Base-by-base conservation (phyloP, 768 basidiomycete genomes). In the Xerocomellus chrysenteron region DNA sequence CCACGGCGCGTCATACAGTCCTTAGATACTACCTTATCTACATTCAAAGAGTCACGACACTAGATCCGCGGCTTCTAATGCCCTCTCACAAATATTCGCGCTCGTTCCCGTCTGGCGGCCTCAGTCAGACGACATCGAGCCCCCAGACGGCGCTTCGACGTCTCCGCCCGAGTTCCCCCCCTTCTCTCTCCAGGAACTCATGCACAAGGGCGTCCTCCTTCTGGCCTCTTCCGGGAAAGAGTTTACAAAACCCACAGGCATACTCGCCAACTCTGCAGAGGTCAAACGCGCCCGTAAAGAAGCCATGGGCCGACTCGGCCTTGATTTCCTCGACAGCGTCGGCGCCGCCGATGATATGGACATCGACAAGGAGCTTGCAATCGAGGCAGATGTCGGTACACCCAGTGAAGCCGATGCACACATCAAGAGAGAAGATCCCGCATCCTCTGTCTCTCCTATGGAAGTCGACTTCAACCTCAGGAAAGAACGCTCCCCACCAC, bases 171-270 rank as follows among this genome's bases (percentile, higher is more conserved):
- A 83, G 3, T 95, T 87, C 55, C 85, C 87, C 11, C 78, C 79
- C 11, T 90, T 95, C 67, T 90, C 90, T 17, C 84, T 96, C 17
- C 77, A 80, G 57, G 85, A 90, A 47, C 77, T 94, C 21, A 81
- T 97, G 59, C 72, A 83, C n/a, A 86, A 86, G 55, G 86, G 87
- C 7, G 84, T 82, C 26, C 81, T 92, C 4, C 81, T 99, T 4
- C 80, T 99, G 2, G 90, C 92, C 1, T 96, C 93, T 3, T 94
- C 95, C 0, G 96, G 96, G 7, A 94, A 93, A 65, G 96, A 99
- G 72, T 98, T 94, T 59, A 69, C 75, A 21, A 91, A 86, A 64
- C 88, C 88, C 2, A 70, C 83, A 4, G 86, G 85, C 13, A 88
- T 91, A 48, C 78, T 89, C 35, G 80, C 87, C 6, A 90, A 82